Evolutionary conservation across 805 yeast genomes (phyloP).

Genomic region (Suhomyces xylopsoci): DNA sequence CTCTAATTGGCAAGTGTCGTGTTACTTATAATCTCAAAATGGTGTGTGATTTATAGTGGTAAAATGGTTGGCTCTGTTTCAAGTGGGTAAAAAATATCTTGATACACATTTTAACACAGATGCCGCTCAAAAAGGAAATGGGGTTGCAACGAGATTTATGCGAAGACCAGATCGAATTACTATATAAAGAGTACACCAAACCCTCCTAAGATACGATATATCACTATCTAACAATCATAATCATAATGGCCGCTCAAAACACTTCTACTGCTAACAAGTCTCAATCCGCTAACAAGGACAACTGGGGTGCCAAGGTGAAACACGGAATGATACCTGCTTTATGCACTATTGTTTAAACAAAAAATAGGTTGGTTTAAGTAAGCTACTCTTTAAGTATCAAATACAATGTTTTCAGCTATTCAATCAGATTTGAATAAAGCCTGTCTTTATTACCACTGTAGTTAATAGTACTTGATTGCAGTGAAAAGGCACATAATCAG

Average conservation of each 20-base stretch:
- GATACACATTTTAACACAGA: neutral
- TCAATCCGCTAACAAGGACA: constrained; percentile 3
- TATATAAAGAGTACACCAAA: neutral
- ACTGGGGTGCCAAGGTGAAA: neutral
- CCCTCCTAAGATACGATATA: neutral
- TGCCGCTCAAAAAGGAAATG: neutral
- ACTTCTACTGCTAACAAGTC: constrained; percentile 1
- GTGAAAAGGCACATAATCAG: too few relatives aligned
- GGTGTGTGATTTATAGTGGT: neutral
- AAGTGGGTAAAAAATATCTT: neutral
- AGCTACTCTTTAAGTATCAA: too few relatives aligned
- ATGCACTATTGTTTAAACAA: constrained; percentile 1
- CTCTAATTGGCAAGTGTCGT: neutral
- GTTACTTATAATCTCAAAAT: neutral
- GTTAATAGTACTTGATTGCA: too few relatives aligned
- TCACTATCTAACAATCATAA: neutral
- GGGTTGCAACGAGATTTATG: neutral
- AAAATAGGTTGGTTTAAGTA: neutral
- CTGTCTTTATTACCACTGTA: too few relatives aligned
- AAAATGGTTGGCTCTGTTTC: neutral
- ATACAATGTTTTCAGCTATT: too few relatives aligned
- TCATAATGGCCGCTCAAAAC: constrained; percentile 1
- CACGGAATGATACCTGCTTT: neutral
- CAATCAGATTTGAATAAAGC: too few relatives aligned
- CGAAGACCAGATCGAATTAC: neutral